These are phyloP conservation scores for Pyrenochaeta sp. DNA, from an alignment of 2,329 filamentous ascomycete genomes.

Conservation along the genomic window DNA sequence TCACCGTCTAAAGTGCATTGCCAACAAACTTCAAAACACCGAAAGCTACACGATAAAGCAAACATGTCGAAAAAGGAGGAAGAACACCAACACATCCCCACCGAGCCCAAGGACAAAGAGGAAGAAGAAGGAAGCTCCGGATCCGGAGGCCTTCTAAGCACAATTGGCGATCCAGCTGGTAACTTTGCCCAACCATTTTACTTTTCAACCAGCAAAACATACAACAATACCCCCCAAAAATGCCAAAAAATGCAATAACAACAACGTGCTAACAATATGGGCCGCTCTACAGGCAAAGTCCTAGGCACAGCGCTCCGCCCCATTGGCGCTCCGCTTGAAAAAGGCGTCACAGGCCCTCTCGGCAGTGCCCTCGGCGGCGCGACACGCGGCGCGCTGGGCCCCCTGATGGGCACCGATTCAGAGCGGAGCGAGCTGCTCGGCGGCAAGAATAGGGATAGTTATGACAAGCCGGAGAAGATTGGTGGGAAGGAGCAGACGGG, in stretches of 20 bases:
- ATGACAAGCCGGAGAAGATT: constrained; percentile 47
- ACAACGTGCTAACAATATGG: too few species aligned
- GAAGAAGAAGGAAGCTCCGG: constrained; percentile 31
- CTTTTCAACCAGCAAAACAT: too few species aligned
- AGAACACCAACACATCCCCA: constrained; percentile 40
- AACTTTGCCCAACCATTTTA: constrained; percentile 1
- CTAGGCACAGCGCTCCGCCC: constrained; percentile 50
- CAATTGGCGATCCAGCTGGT: constrained; percentile 45
- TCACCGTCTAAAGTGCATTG: too few species aligned
- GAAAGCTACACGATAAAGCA: background rate
- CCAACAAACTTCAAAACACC: background rate
- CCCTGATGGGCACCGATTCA: constrained; percentile 44
- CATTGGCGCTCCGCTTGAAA: constrained; percentile 49
- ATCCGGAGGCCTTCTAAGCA: constrained; percentile 37
- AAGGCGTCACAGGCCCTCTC: constrained; percentile 47
- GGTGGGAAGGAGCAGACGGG: constrained; percentile 51
- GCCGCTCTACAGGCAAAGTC: constrained; percentile 38
- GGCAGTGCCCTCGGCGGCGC: constrained; percentile 47
- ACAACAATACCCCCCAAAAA: too few species aligned
- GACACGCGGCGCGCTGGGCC: constrained; percentile 47
- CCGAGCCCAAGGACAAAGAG: constrained; percentile 18
- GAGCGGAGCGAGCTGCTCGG: constrained; percentile 49
- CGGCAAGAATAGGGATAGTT: constrained; percentile 52
- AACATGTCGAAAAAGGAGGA: constrained; percentile 22
- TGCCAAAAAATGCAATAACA: too few species aligned